phyloP scores from a whole-genome alignment of 441 rosid genomes.

The Biscutella laevigata region DNA sequence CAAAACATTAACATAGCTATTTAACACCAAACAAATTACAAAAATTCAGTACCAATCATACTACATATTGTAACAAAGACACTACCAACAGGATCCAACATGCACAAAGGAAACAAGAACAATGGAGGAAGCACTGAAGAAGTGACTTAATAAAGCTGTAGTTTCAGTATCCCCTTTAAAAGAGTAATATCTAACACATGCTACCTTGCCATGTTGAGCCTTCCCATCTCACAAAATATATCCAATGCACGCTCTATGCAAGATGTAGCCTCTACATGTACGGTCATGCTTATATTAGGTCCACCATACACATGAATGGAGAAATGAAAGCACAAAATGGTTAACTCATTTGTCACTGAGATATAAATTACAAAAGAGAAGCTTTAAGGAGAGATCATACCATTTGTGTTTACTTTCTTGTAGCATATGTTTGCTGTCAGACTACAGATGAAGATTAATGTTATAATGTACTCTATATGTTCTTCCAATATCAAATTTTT shows the following conservation, averaged over 20 bases:
- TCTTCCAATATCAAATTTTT: not conserved
- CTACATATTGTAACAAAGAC: not conserved
- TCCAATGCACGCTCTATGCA: conserved; percentile 78
- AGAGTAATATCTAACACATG: not conserved
- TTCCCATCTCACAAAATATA: conserved; percentile 80
- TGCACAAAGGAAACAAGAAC: not conserved
- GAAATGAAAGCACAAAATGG: not conserved
- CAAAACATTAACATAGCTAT: not conserved
- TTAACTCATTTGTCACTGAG: not conserved
- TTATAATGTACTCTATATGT: not conserved
- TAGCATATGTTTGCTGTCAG: conserved; percentile 90
- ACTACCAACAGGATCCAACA: conserved; percentile 1
- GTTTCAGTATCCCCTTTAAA: not conserved
- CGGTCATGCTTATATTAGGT: conserved; percentile 1
- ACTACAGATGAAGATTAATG: conserved; percentile 33
- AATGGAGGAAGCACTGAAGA: not conserved
- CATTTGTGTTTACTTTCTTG: conserved; percentile 74
- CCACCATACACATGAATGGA: not conserved
- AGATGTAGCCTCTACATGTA: conserved; percentile 71
- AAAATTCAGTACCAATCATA: not conserved
- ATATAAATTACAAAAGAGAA: not conserved
- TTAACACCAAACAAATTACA: not conserved
- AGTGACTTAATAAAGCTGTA: not conserved
- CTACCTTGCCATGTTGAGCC: conserved; percentile 95
- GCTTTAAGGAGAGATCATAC: conserved; percentile 43